A percentile compares a stretch with the other conserved stretches of the same genome.
Evolutionary conservation across 805 yeast species (phyloP).

Genomic region (Saccharomycopsis babjevae): DNA sequence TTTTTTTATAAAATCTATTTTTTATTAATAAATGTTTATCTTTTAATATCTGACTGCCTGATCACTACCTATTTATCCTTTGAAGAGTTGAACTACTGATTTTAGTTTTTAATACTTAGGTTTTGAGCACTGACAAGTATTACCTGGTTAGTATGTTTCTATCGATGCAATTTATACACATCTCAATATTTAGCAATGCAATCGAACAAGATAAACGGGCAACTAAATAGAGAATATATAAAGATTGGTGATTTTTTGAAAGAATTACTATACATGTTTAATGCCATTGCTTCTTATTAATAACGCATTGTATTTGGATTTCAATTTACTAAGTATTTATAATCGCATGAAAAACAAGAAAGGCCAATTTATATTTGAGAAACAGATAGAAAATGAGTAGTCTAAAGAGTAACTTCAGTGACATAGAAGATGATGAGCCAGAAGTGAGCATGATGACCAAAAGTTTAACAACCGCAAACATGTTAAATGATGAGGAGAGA

Average conservation of each 20-base stretch:
- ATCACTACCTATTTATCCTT: too few species aligned
- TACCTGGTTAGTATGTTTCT: neutral
- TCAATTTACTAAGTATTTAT: neutral
- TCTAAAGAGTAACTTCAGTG: neutral
- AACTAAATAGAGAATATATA: neutral
- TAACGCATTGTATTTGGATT: neutral
- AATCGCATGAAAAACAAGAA: neutral
- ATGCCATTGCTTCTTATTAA: too few species aligned
- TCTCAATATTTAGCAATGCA: neutral
- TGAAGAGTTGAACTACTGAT: too few species aligned
- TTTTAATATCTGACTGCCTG: too few species aligned
- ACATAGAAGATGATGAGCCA: neutral
- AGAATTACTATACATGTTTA: neutral
- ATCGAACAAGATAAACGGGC: neutral
- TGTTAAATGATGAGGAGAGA: slow-evolving; percentile 18
- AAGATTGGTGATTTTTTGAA: neutral
- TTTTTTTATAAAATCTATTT: too few species aligned
- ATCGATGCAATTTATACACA: neutral
- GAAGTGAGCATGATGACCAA: neutral
- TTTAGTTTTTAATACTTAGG: neutral
- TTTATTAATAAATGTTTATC: too few species aligned
- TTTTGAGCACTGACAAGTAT: neutral
- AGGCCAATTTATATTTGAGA: neutral
- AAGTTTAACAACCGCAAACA: neutral
- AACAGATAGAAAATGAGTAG: neutral